Conservation (phyloP, 129 eudicot genomes). For the Heracleum sosnowskyi region DNA sequence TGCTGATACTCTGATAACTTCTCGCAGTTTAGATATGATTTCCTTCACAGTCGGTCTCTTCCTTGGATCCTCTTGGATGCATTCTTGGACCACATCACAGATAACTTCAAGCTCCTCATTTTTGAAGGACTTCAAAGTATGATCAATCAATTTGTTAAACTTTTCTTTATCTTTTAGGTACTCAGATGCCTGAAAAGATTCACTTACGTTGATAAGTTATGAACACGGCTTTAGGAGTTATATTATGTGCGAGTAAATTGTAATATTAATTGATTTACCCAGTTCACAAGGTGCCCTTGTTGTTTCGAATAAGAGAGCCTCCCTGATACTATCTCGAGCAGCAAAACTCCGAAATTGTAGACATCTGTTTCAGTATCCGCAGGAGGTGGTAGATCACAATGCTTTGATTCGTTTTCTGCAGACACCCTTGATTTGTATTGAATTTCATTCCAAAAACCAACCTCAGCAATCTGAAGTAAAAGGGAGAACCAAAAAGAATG, state of each 20-base stretch:
- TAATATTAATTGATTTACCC: constrained; percentile 41
- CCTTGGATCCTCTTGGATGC: constrained; percentile 47
- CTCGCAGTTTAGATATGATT: constrained; percentile 38
- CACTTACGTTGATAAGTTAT: background rate
- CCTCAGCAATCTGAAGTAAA: constrained; percentile 54
- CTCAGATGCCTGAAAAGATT: constrained; percentile 39
- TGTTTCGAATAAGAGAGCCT: constrained; percentile 53
- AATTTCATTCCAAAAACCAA: constrained; percentile 50
- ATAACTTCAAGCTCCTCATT: constrained; percentile 51
- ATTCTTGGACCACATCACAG: constrained; percentile 57
- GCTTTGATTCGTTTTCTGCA: constrained; percentile 34
- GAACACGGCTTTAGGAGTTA: background rate
- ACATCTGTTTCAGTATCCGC: constrained; percentile 55
- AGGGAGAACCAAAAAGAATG: background rate
- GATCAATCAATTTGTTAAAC: constrained; percentile 44
- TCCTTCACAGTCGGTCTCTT: constrained; percentile 64
- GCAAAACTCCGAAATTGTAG: constrained; percentile 60
- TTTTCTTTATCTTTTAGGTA: constrained; percentile 39
- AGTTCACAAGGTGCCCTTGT: constrained; percentile 37
- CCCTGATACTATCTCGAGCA: constrained; percentile 79
- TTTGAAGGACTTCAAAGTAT: constrained; percentile 51
- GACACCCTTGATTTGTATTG: constrained; percentile 30
- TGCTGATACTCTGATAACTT: constrained; percentile 53
- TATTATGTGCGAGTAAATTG: background rate
- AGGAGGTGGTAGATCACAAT: constrained; percentile 42